Base-by-base conservation (phyloP, 345 rosid species). In the Jatropha curcas region DNA sequence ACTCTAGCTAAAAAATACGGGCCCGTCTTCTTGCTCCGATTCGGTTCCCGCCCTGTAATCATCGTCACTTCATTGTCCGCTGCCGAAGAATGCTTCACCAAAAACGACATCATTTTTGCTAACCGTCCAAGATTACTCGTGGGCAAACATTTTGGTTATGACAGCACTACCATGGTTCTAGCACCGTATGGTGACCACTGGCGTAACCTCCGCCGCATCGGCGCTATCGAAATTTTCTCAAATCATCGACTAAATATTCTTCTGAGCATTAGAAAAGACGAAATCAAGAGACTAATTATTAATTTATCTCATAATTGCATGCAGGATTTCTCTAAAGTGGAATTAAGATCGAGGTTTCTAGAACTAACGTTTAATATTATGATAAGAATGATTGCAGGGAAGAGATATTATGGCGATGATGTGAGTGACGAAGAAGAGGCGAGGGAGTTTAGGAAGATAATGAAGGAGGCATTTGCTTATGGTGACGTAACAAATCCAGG, bases 1-100 rank as follows among this genome's bases (percentile, higher is more conserved):
- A 60, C 67, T 7, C 84, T 87, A 50, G 82, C 87, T 1, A 46
- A 71, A 12, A 68, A 77, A 6, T 80, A 85, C 28, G 88, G 86
- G 14, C 80, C 77, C n/a, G 19, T 79, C 43, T 13, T 82, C 68
- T 41, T 59, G 24, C 85, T 82, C 56, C 72, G 60, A 17, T 70
- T 79, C 37, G 81, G 81, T 14, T 65, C 68, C n/a, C 73, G 73
- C 27, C 63, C 10, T 0, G 71, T 62, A 1, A 64, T 82, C 6
- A 67, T 76, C 3, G 60, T 82, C 19, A 72, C 82, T 0, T 82
- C 80, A 1, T 39, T 65, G 2, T 1, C 74, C 0, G 72, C 55
- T 0, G 78, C 34, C 11, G 56, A 66, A 46, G 70, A 66, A 39
- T 63, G 67, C 31, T 39, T 63, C 66, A 35, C 46, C n/a, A 72